Conservation (phyloP, 345 rosid species). For the Eucalyptus tenuipes region DNA sequence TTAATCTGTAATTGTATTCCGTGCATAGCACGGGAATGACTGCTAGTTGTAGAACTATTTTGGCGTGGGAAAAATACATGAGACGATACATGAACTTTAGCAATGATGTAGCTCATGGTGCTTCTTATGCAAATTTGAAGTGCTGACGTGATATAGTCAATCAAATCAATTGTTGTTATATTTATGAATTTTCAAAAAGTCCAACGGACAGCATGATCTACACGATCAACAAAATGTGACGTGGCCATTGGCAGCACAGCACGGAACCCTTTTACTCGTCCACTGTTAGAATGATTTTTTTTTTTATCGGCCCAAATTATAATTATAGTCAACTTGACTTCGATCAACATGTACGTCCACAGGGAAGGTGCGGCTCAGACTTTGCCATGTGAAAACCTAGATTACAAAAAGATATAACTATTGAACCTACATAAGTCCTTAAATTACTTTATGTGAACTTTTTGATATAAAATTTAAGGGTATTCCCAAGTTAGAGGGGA, state of each 20-base stretch:
- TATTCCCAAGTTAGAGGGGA: too few species aligned
- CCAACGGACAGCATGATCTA: background rate
- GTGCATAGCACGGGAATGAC: background rate
- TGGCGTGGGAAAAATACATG: background rate
- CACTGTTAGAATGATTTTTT: background rate
- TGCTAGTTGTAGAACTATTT: too few species aligned
- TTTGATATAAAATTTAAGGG: too few species aligned
- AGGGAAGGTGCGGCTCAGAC: background rate
- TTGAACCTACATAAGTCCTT: accelerated
- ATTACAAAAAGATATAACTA: background rate
- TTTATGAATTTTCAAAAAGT: background rate
- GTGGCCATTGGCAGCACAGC: background rate
- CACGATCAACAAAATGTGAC: background rate
- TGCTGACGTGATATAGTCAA: background rate
- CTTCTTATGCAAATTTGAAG: background rate
- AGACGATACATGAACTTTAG: background rate
- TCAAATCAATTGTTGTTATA: background rate
- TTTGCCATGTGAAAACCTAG: background rate
- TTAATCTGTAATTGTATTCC: background rate
- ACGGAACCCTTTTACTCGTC: background rate
- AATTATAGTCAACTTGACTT: background rate
- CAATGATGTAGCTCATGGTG: background rate
- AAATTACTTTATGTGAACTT: too few species aligned
- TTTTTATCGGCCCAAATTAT: background rate
- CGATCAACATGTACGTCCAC: background rate